Evolutionary conservation across 2,329 filamentous ascomycete species (phyloP).

Genomic region (Helotiales sp.): DNA sequence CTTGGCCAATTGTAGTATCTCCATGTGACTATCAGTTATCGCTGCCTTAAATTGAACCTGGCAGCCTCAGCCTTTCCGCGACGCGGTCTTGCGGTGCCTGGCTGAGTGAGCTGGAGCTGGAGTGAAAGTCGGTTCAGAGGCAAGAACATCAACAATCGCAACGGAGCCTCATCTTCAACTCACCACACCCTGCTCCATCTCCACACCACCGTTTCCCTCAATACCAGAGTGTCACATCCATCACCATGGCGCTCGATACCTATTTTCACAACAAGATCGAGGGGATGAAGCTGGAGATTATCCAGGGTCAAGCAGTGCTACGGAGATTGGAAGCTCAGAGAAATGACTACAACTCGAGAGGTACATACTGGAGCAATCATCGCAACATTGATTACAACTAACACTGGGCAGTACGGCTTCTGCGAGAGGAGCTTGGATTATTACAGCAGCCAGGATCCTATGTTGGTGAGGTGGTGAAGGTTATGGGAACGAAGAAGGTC

Average conservation of each 20-base stretch:
- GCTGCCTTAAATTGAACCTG: neutral
- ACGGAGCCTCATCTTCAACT: slow-evolving; percentile 18
- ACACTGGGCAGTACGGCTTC: slow-evolving; percentile 69
- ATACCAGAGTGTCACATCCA: slow-evolving; percentile 19
- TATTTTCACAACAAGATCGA: slow-evolving; percentile 99
- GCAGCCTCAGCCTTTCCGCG: slow-evolving; percentile 10
- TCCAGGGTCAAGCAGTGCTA: slow-evolving; percentile 95
- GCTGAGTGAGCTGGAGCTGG: slow-evolving; percentile 8
- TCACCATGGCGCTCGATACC: slow-evolving; percentile 95
- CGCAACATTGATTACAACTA: slow-evolving; percentile 24
- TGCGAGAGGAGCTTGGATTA: slow-evolving; percentile 93
- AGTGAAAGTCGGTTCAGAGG: neutral
- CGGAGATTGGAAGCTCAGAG: slow-evolving; percentile 95
- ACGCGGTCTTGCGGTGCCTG: slow-evolving; percentile 16
- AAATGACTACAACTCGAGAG: slow-evolving; percentile 97
- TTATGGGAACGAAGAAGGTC: slow-evolving; percentile 99
- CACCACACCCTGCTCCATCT: slow-evolving; percentile 11
- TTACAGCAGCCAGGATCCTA: slow-evolving; percentile 98
- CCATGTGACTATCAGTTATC: neutral
- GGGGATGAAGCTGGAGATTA: slow-evolving; percentile 99
- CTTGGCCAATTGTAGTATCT: neutral
- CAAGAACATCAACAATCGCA: slow-evolving; percentile 15
- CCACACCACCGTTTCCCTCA: neutral
- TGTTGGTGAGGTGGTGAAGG: slow-evolving; percentile 99
- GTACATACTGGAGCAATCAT: slow-evolving; percentile 33